Percentiles rank a stretch among this genome's conserved stretches.
These are phyloP conservation scores for Leccinum sublutescens DNA, from an alignment of 768 basidiomycete genomes.

Conservation along the genomic window DNA sequence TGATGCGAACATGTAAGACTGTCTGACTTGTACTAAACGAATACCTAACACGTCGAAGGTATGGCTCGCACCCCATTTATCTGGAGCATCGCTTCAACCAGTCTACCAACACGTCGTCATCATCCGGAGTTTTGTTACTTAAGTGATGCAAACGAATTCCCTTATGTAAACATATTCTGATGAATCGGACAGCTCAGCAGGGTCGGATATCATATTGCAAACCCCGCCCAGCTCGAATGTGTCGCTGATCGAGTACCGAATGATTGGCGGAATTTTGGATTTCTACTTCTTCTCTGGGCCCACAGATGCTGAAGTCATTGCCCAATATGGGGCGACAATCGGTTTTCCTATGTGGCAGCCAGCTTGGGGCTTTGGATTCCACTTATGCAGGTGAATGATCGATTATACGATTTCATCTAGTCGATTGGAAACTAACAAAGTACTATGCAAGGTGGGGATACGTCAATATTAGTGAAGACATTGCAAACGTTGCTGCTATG, in stretches of 20 bases:
- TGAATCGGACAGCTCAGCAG: slow-evolving; percentile 50
- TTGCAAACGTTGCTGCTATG: slow-evolving; percentile 55
- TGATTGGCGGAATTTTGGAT: slow-evolving; percentile 73
- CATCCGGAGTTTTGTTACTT: slow-evolving; percentile 79
- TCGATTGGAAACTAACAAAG: neutral
- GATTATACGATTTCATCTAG: neutral
- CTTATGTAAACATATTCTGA: neutral
- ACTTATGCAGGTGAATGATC: slow-evolving; percentile 54
- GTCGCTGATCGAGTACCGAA: slow-evolving; percentile 69
- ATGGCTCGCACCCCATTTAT: slow-evolving; percentile 71
- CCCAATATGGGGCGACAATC: slow-evolving; percentile 67
- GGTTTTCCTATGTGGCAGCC: slow-evolving; percentile 73
- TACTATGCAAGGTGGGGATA: slow-evolving; percentile 43
- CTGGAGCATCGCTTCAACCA: slow-evolving; percentile 66
- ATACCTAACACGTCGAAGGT: slow-evolving; percentile 37
- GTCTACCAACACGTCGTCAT: slow-evolving; percentile 47
- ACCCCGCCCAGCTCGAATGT: slow-evolving; percentile 53
- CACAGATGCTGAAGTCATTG: slow-evolving; percentile 50
- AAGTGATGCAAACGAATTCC: slow-evolving; percentile 39
- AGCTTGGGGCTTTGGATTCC: slow-evolving; percentile 77
- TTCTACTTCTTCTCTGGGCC: slow-evolving; percentile 77
- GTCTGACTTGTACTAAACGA: neutral
- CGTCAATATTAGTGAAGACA: slow-evolving; percentile 52
- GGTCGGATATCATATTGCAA: slow-evolving; percentile 67
- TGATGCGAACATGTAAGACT: slow-evolving; percentile 62